Base-by-base conservation (phyloP, 768 basidiomycete genomes). In the Tylopilus subfusipes region DNA sequence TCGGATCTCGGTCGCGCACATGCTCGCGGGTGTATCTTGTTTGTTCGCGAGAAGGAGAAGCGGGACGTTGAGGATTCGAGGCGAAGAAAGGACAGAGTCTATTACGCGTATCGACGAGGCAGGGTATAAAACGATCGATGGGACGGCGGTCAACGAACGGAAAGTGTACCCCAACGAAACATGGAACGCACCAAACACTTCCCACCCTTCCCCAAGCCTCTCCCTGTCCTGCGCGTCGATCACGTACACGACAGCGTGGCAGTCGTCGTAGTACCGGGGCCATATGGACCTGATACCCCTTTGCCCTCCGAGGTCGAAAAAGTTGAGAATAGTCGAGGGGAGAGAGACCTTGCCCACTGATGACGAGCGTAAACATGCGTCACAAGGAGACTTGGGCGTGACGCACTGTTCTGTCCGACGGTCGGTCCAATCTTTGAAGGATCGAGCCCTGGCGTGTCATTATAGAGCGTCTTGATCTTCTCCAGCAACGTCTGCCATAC, bases 221-320 rank as follows among this genome's bases (percentile, higher is more conserved):
- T 92, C 93, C 31, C 85, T 75, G 75, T 99, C 96, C 59, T 88
- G 83, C 10, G 94, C 93, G 69, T 99, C 97, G 49, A 99, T 84
- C 48, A 98, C 89, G 63, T 91, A 99, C 38, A 90, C 93, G 42
- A 98, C 92, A 9, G 95, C 96, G 69, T 99, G 96, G 59, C 94
- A 97, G 68, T 98, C 94, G 52, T 92, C 88, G 69, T 96, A 98
- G 72, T 99, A 99, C 52, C 82, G 78, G 55, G 87, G 84, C 95
- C 96, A 98, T 60, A 99, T 96, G 33, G 85, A 87, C 27, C 96
- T 81, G 38, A 99, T 96, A 22, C 95, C 93, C 2, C 88, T 78
- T 67, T 98, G 96, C 0, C 96, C 96, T 12, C 97, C 96, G 11
- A 99, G 78, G 67, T 99, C 97, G 85, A 93, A 97, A 78, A 98